phyloP scores from a whole-genome alignment of 2,329 filamentous ascomycete species.

The Triangularia verruculosa region DNA sequence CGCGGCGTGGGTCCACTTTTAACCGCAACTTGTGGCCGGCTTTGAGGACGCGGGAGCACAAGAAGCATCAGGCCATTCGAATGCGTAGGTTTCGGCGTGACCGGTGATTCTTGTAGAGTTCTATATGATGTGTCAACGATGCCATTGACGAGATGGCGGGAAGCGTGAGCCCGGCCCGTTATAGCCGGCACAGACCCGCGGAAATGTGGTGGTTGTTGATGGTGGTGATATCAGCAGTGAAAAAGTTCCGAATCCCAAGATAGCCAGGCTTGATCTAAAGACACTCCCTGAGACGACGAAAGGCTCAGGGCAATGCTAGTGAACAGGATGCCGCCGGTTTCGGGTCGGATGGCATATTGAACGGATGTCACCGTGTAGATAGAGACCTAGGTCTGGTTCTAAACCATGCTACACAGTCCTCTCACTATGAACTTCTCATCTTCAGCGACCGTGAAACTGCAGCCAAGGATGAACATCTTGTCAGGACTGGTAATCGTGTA shows the following conservation, averaged over 20 bases:
- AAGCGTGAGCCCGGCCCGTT: not conserved
- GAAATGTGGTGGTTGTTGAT: not conserved
- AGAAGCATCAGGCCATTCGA: slow-evolving; percentile 1
- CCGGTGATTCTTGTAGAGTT: not conserved
- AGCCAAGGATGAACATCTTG: not conserved
- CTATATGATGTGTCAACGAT: not conserved
- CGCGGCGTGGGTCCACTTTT: slow-evolving; percentile 5
- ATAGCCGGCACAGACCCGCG: not conserved
- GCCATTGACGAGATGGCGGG: not conserved
- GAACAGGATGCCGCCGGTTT: not conserved
- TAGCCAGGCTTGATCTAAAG: not conserved
- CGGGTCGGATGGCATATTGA: too few relatives aligned
- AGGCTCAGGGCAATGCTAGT: not conserved
- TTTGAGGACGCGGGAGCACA: not conserved
- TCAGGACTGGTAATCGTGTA: not conserved
- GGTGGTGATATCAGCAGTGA: not conserved
- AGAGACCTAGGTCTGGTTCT: too few relatives aligned
- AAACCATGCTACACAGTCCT: too few relatives aligned
- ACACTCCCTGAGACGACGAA: not conserved
- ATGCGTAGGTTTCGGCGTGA: slow-evolving; percentile 5
- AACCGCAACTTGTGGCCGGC: slow-evolving; percentile 6
- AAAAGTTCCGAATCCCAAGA: not conserved
- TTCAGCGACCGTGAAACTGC: not conserved
- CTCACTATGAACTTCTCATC: too few relatives aligned
- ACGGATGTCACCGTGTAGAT: too few relatives aligned